Evolutionary conservation across 2,329 filamentous ascomycete species (phyloP), one percentile per base, ranked within the genome.

Genomic region (Penicillium nordicum): DNA sequence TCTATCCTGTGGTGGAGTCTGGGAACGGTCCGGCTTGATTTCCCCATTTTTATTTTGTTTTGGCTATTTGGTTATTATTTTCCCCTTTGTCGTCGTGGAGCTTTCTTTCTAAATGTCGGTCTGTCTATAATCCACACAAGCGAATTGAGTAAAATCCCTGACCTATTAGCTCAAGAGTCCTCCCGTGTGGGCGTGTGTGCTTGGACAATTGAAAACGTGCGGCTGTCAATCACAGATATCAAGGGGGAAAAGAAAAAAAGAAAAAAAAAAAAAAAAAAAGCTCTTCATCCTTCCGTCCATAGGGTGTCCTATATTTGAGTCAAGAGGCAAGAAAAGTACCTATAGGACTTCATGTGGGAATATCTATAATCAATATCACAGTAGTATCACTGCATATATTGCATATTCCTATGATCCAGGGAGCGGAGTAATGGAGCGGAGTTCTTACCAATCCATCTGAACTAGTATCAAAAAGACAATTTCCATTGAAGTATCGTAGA

Each of bases 21-120:
- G 54, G 56, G 54, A 66, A 64, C 63, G 62, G 63, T 62, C 63
- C 63, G 57, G 55, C 54, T 52, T 60, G 58, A 25, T 50, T 45
- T 40, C 58, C 52, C 55, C 52, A 36, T 30, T 47, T 41, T 49
- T 14, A n/a, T 50, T 44, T 36, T 42, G 30, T 37, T 53, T 44
- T 48, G 41, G 18, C 32, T 42, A 10, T 51, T 55, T 32, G 38
- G 16, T 38, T 38, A 12, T 38, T 34, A 25, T 42, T 36, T 11
- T 9, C 27, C 48, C 52, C 43, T 42, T 38, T 36, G 32, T 25
- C 40, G 23, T 4, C 41, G 42, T 44, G 50, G 56, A 47, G 30
- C 54, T 57, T 49, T 51, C 11, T 12, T 36, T 50, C 37, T 57
- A 53, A 37, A 30, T 44, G 18, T 40, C 41, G 47, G 25, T 49